Evolutionary conservation across 2,329 filamentous ascomycete genomes (phyloP).

Genomic region (Cercospora sp.): DNA sequence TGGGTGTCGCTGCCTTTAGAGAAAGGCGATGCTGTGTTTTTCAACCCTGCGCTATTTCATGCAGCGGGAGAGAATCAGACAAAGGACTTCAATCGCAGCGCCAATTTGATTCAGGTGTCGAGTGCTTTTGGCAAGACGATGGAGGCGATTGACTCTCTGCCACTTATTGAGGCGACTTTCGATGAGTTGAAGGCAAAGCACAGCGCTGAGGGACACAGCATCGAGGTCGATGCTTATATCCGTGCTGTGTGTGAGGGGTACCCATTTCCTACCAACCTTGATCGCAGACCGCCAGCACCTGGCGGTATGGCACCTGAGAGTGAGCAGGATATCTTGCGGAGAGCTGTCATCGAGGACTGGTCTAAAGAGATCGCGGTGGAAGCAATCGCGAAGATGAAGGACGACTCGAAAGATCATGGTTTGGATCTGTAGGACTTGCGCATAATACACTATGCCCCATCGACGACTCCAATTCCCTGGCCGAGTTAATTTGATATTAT

Average conservation of each 20-base stretch:
- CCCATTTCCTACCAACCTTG: constrained; percentile 63
- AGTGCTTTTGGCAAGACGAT: constrained; percentile 64
- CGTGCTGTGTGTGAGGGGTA: constrained; percentile 59
- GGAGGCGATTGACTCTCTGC: constrained; percentile 58
- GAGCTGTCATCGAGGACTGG: constrained; percentile 48
- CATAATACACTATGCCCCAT: neutral
- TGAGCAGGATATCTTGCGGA: constrained; percentile 55
- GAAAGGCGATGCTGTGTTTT: constrained; percentile 63
- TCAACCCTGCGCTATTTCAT: constrained; percentile 64
- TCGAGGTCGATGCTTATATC: constrained; percentile 51
- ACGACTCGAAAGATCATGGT: constrained; percentile 22
- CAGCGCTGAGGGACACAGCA: constrained; percentile 42
- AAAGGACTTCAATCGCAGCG: constrained; percentile 52
- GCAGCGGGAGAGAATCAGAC: constrained; percentile 60
- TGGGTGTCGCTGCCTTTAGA: constrained; percentile 56
- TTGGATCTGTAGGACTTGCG: neutral
- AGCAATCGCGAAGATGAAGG: constrained; percentile 30
- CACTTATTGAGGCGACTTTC: constrained; percentile 52
- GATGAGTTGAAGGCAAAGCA: constrained; percentile 41
- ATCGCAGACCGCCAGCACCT: constrained; percentile 56
- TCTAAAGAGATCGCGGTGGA: constrained; percentile 43
- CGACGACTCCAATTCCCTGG: neutral
- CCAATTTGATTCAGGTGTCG: constrained; percentile 64
- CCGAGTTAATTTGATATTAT: neutral
- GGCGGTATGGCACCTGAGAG: constrained; percentile 62